Evolutionary conservation across 805 yeast species (phyloP), one percentile per base, ranked within the genome.

Genomic region (Saccharomycopsis selenospora): DNA sequence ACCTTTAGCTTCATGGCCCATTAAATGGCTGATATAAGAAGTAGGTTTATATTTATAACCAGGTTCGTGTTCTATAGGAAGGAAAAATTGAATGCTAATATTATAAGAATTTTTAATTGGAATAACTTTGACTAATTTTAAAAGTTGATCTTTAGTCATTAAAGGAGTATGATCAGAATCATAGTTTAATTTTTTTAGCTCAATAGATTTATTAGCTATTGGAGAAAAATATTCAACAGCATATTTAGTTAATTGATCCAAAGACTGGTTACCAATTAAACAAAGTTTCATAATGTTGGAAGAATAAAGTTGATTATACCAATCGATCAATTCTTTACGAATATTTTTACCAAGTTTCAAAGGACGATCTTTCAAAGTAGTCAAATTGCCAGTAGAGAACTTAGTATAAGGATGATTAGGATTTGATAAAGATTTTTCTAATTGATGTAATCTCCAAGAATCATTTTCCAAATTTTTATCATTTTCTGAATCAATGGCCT

Each of bases 401-500:
- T 87, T 85, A 60, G 81, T 79, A 64, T 77, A 85, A 0, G 98
- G 97, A 65, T 93, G 98, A 0, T 66, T 59, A 1, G 79, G 77
- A 62, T 84, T 87, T 14, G 93, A 72, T 30, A 82, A 68, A 45
- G 82, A 73, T 66, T 86, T 85, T 48, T 85, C 90, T 46, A 91
- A 70, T 66, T 91, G 98, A 59, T 82, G 82, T 43, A 87, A 66
- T 59, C 98, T 77, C 97, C 98, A 89, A 41, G 67, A 61, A 64
- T 91, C 99, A 61, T 75, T 84, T 64, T 91, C 98, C 46, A 93
- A 69, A 62, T 91, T 91, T 68, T 93, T 91, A 63, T 89, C 91
- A 69, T 91, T 88, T 67, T 91, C 99, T 33, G 95, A 85, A 65
- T 91, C 96, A 7, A 91, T 98, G 1, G 98, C 98, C 54, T 80